phyloP scores from a whole-genome alignment of 495 filamentous ascomycete genomes.

The Corynascus novoguineensis region DNA sequence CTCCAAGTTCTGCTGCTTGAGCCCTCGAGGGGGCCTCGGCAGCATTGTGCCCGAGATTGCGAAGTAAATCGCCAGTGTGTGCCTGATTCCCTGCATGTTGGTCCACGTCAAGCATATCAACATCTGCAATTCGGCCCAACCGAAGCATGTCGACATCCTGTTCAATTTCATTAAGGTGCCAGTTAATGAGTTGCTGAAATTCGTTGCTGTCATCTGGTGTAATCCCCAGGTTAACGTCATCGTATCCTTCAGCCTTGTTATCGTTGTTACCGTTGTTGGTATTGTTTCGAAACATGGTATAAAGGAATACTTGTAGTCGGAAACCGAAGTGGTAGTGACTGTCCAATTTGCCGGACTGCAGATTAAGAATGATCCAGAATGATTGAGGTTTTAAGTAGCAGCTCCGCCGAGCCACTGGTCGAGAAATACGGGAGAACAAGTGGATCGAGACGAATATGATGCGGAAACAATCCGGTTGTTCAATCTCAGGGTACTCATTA shows the following conservation, averaged over 20 bases:
- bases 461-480: constrained; percentile 7
- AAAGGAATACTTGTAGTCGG: not conserved
- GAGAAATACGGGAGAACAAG: not conserved
- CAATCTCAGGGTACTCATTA: not conserved
- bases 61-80: too few species aligned
- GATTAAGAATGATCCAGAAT: not conserved
- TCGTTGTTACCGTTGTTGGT: not conserved
- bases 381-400: constrained; percentile 1
- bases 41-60: too few species aligned
- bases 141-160: too few species aligned
- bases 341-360: not conserved
- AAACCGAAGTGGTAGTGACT: not conserved
- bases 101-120: too few species aligned
- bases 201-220: not conserved
- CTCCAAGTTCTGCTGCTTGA: too few species aligned
- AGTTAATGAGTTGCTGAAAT: too few species aligned
- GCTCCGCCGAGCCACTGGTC: constrained; percentile 8
- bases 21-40: too few species aligned
- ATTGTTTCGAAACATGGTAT: not conserved
- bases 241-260: not conserved
- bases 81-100: too few species aligned
- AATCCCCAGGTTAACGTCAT: not conserved
- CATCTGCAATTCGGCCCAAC: too few species aligned
- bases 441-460: not conserved
- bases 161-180: too few species aligned